Evolutionary conservation across 1,284 basidiomycete species (phyloP).

Genomic region (Boletellus deceptivus): DNA sequence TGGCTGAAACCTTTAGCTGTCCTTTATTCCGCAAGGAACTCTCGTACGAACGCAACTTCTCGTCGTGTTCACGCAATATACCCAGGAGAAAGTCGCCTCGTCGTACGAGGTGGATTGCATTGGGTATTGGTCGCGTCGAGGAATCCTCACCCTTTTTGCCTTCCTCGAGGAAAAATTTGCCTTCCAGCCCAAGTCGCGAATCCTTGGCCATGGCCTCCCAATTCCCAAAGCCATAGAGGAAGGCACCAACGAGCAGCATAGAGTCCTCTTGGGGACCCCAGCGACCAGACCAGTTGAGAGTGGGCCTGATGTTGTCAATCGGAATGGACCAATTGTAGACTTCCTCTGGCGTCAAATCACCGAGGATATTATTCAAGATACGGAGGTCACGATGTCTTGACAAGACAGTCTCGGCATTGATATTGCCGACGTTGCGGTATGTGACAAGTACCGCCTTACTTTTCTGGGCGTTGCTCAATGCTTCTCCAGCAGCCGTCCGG

Average conservation of each 20-base stretch:
- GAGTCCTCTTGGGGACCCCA: constrained; percentile 96
- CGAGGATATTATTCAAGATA: constrained; percentile 83
- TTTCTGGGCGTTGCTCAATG: constrained; percentile 81
- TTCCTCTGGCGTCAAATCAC: constrained; percentile 58
- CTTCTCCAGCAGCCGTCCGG: constrained; percentile 80
- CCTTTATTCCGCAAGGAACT: constrained; percentile 65
- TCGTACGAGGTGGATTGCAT: constrained; percentile 95
- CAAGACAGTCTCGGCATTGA: constrained; percentile 97
- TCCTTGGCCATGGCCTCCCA: constrained; percentile 98
- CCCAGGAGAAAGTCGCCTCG: constrained; percentile 93
- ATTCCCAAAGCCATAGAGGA: constrained; percentile 91
- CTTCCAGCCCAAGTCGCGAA: constrained; percentile 75
- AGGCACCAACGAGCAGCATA: constrained; percentile 92
- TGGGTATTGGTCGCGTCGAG: constrained; percentile 83
- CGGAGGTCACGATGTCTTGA: constrained; percentile 88
- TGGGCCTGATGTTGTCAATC: constrained; percentile 89
- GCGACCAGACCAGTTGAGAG: constrained; percentile 93
- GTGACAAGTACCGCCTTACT: constrained; percentile 94
- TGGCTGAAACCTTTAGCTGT: constrained; percentile 62
- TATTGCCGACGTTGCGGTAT: constrained; percentile 86
- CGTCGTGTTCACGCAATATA: constrained; percentile 88
- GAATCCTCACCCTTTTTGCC: constrained; percentile 87
- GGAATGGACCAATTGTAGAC: constrained; percentile 84
- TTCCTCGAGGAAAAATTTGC: constrained; percentile 98
- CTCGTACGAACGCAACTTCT: constrained; percentile 85